Evolutionary conservation across 2,329 filamentous ascomycete genomes (phyloP).

Genomic region (Sporothrix schenckii): DNA sequence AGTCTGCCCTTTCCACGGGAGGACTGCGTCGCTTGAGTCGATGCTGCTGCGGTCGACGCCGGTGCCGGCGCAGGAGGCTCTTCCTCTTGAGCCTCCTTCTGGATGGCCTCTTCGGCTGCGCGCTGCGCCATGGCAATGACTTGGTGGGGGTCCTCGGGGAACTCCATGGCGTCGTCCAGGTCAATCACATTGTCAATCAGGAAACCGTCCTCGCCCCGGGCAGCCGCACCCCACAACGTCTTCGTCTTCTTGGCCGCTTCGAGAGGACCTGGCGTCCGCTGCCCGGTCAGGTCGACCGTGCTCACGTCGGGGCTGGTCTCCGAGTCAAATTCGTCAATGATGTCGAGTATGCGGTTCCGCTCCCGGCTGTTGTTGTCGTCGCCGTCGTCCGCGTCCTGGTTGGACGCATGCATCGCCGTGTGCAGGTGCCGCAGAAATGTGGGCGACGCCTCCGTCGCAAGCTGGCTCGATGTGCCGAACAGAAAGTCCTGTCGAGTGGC

Average conservation of each 20-base stretch:
- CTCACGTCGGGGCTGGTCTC: background rate
- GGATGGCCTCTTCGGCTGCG: slow-evolving; percentile 32
- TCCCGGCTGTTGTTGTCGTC: no score
- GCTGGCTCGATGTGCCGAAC: slow-evolving; percentile 84
- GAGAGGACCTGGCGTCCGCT: background rate
- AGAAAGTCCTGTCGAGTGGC: slow-evolving; percentile 73
- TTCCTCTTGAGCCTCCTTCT: slow-evolving; percentile 1
- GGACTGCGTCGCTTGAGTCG: slow-evolving; percentile 2
- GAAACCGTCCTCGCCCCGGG: slow-evolving; percentile 66
- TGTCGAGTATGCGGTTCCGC: slow-evolving; percentile 26
- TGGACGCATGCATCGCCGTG: slow-evolving; percentile 63
- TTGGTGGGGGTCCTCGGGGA: slow-evolving; percentile 37
- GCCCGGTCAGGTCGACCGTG: slow-evolving; percentile 25
- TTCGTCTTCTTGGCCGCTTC: slow-evolving; percentile 14
- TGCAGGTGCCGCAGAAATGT: slow-evolving; percentile 65
- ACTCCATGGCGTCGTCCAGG: slow-evolving; percentile 52
- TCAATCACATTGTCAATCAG: slow-evolving; percentile 66
- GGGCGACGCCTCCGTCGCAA: slow-evolving; percentile 73
- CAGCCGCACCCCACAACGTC: slow-evolving; percentile 71
- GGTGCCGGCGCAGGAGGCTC: background rate
- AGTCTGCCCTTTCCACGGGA: slow-evolving; percentile 5
- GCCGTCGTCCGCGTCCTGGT: slow-evolving; percentile 45
- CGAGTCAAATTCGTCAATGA: slow-evolving; percentile 6
- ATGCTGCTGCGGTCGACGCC: background rate
- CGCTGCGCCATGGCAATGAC: slow-evolving; percentile 36